Base-by-base conservation (phyloP, 2,329 filamentous ascomycete species). In the Ophiostoma himal-ulmi region DNA sequence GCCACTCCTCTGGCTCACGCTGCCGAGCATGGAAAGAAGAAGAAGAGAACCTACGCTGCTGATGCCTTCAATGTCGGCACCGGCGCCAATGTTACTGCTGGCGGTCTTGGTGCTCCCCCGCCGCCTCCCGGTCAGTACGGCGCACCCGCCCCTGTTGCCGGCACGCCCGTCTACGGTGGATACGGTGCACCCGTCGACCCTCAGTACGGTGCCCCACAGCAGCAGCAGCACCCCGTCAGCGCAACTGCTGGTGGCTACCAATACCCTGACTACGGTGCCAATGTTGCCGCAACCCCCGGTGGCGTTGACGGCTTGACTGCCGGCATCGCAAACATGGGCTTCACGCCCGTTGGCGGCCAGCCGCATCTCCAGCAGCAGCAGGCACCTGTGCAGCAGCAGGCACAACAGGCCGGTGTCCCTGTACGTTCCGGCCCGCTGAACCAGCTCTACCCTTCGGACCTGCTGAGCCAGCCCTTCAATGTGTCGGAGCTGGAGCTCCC, bases 31-130 rank as follows among this genome's bases (percentile, higher is more conserved):
- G 84, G 82, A 73, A 89, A 86, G 80, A 93, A 93, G 83, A 97
- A 97, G 88, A 97, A 96, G 86, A 88, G 93, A 83, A 90, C 91
- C 71, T 98, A 98, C 83, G 95, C 95, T 70, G 92, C 92, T 71
- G 91, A 96, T 80, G 94, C 94, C 65, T 99, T 96, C 80, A 94
- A 96, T 72, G 95, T 98, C 76, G 93, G 91, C 68, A 86, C 87
- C 68, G 95, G 94, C 76, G 92, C 91, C 77, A 98, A 98, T 85
- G 89, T 91, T 70, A 81, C 78, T 70, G 81, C 78, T 69, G 86
- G 78, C 69, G 86, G 83, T 30, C 37, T 44, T 48, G 86, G 85
- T 48, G 65, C 37, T 70, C 82, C 82, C 75, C 70, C 77, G 44
- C 80, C 75, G 41, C 78, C 76, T 60, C 79, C 75, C 30, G 78